Conservation (phyloP, 495 filamentous ascomycete genomes). For the Trichoderma erinaceum region DNA sequence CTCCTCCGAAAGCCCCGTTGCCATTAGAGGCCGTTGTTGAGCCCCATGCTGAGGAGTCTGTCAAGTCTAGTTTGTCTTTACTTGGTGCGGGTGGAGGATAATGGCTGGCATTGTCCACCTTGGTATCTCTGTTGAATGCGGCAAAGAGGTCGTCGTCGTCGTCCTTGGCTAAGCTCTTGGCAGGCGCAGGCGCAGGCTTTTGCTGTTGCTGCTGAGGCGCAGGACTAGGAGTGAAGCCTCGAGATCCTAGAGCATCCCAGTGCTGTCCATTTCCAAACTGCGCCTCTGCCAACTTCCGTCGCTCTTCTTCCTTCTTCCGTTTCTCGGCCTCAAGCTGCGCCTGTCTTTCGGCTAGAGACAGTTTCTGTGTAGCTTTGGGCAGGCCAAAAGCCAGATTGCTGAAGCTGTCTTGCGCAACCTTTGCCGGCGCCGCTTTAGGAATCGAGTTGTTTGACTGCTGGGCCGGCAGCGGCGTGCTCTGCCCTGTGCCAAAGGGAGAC, state of each 20-base stretch:
- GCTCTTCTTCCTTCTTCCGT: slow-evolving; percentile 66
- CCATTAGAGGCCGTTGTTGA: slow-evolving; percentile 20
- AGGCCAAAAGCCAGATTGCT: slow-evolving; percentile 72
- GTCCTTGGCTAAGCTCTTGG: slow-evolving; percentile 27
- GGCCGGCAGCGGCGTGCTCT: slow-evolving; percentile 59
- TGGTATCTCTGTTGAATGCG: slow-evolving; percentile 52
- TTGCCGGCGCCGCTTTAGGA: slow-evolving; percentile 51
- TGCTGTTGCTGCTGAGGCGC: slow-evolving; percentile 22
- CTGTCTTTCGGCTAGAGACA: slow-evolving; percentile 81
- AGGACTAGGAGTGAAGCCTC: slow-evolving; percentile 33
- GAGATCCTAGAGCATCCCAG: slow-evolving; percentile 59
- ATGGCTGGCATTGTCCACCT: slow-evolving; percentile 54
- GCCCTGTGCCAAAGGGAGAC: slow-evolving; percentile 54
- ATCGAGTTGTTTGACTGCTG: slow-evolving; percentile 45
- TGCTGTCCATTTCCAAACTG: slow-evolving; percentile 68
- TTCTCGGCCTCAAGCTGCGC: slow-evolving; percentile 73
- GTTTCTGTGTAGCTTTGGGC: slow-evolving; percentile 59
- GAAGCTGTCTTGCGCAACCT: slow-evolving; percentile 75
- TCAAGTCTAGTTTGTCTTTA: slow-evolving; percentile 26
- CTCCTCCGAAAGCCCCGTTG: slow-evolving; percentile 22
- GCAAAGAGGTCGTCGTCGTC: slow-evolving; percentile 57
- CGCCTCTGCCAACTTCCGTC: slow-evolving; percentile 58
- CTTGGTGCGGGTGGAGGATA: slow-evolving; percentile 47
- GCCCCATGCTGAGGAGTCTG: slow-evolving; percentile 35
- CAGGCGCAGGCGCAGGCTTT: slow-evolving; percentile 12